Conservation (phyloP, 345 rosid genomes). For the Populus deltoides region DNA sequence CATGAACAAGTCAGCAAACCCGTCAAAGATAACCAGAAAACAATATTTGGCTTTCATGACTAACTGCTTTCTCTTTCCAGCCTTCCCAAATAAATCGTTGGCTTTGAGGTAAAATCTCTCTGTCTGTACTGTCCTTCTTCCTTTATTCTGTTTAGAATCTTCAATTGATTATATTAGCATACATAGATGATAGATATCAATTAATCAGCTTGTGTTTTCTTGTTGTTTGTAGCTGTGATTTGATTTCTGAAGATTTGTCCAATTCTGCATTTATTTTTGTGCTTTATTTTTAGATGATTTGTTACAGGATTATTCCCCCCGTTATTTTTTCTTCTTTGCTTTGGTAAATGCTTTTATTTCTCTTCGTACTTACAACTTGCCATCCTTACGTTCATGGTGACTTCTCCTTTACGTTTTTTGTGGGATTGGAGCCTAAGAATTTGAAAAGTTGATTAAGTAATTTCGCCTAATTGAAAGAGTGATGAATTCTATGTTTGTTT, state of each 20-base stretch:
- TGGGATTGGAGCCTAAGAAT: background rate
- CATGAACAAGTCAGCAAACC: no score
- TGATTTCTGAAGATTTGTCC: background rate
- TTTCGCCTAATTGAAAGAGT: background rate
- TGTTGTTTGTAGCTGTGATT: background rate
- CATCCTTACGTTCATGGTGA: background rate
- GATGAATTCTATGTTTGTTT: background rate
- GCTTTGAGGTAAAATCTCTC: no score
- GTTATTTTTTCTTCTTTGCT: background rate
- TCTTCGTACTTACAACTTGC: no score
- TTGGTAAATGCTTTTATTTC: background rate
- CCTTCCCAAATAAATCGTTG: no score
- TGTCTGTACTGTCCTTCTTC: no score
- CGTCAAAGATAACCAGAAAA: no score
- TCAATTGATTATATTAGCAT: no score
- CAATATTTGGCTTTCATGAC: no score
- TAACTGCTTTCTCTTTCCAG: no score
- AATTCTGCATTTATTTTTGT: background rate
- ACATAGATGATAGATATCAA: no score
- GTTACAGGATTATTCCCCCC: background rate
- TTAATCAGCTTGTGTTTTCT: no score
- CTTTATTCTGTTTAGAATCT: no score
- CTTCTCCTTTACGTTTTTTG: background rate
- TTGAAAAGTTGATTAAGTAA: background rate
- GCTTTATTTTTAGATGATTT: background rate